Base-by-base conservation (phyloP, 768 basidiomycete genomes). In the Pisolithus orientalis region DNA sequence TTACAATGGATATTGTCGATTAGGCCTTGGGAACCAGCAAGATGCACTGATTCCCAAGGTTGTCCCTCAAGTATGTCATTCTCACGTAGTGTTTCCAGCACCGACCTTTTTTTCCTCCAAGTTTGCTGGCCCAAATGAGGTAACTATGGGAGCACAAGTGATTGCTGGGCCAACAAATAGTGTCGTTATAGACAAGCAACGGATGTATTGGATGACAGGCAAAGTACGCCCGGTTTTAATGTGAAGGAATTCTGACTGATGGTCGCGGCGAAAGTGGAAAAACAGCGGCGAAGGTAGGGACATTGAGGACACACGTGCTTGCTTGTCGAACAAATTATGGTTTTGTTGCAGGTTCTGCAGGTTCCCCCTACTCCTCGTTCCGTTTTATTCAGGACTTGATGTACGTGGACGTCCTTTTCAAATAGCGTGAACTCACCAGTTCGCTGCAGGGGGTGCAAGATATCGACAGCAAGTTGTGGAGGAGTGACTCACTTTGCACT, bases 401-500 rank as follows among this genome's bases (percentile, higher is more conserved):
- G 92, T 87, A 51, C 37, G 80, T 64, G 29, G 17, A 34, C 37
- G 37, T 44, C 24, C 50, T 43, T 17, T 51, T 11, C 29, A 49
- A 11, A 28, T 53, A 17, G 8, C 34, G 17, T 47, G 48, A 45
- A 37, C 54, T 52, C 24, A 46, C 50, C 47, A 27, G 10, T 39
- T 46, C 43, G 39, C 4, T 55, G 27, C 58, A 90, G 85, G 84
- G 84, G 81, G 3, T 95, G 90, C 73, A 90, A 90, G 63, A 81
- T 90, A 28, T 69, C 70, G 21, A 72, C 78, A 6, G 84, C 84
- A 1, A 72, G 77, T 16, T 86, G 84, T 40, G 95, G 95, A 31
- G 94, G 94, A 16, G 90, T 94, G 14, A 93, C 93, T 0, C 90
- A 95, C 63, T 96, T 90, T 76, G 75, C 85, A 6, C 72, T 88